Evolutionary conservation across 768 basidiomycete genomes (phyloP).

Genomic region (Mycena capillaripes): DNA sequence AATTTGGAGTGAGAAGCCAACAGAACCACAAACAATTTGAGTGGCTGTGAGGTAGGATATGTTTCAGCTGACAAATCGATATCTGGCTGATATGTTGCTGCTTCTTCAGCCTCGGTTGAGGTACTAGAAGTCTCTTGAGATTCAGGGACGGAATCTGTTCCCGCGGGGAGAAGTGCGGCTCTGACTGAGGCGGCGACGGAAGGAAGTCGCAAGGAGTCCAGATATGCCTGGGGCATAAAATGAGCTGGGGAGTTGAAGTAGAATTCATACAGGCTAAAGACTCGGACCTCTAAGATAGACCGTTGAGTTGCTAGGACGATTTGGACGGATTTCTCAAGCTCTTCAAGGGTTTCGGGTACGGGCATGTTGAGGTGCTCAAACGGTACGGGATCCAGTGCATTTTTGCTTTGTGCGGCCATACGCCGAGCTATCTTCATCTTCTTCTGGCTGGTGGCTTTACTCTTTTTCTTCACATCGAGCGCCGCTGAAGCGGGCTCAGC

Average conservation of each 20-base stretch:
- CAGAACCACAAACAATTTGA: conserved; percentile 27
- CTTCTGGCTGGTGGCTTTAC: conserved; percentile 43
- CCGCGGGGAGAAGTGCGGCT: conserved; percentile 5
- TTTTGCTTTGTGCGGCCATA: conserved; percentile 15
- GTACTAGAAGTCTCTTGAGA: not conserved
- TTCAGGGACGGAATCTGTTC: not conserved
- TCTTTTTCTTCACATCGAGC: conserved; percentile 22
- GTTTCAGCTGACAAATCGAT: not conserved
- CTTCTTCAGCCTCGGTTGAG: too few species aligned
- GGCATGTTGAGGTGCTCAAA: conserved; percentile 41
- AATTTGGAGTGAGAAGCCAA: not conserved
- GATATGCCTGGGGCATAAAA: conserved; percentile 16
- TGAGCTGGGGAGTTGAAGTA: not conserved
- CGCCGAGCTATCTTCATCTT: conserved; percentile 37
- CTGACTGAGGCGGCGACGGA: conserved; percentile 16
- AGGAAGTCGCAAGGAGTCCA: conserved; percentile 29
- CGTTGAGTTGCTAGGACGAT: conserved; percentile 27
- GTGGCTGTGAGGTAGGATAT: not conserved
- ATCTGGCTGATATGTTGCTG: too few species aligned
- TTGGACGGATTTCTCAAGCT: conserved; percentile 4
- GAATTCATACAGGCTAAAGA: not conserved
- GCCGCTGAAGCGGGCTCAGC: conserved; percentile 1
- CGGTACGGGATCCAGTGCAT: conserved; percentile 41
- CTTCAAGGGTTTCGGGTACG: conserved; percentile 15
- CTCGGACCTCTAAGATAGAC: conserved; percentile 30